Base-by-base conservation (phyloP, 148 eudicot species). In the Cornus suecica region DNA sequence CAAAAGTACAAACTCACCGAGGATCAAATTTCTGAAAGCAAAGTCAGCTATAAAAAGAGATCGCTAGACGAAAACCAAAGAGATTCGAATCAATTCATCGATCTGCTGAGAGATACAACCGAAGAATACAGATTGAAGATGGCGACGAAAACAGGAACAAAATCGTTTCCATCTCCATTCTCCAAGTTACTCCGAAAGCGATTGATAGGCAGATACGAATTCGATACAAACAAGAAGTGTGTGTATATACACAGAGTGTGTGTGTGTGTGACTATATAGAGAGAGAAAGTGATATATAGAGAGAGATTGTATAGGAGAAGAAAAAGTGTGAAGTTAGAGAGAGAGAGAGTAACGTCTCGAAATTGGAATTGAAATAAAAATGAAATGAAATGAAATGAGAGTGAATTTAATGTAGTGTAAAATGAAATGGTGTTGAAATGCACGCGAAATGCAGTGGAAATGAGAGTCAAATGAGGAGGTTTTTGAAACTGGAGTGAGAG, bases 151-250 rank as follows among this genome's bases (percentile, higher is more conserved):
- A 65, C 2, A 4, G 70, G 68, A 54, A 71, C 72, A 66, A 52
- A 71, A 68, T 41, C 58, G 67, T 75, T 54, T 32, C 83, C 76
- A 76, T 76, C 42, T 54, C 64, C 66, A 75, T 80, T 58, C 7
- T 58, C 62, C 24, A 58, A 48, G 54, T 6, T 58, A 22, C 62
- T 58, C 62, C 62, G 62, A 58, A 22, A 58, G 20, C 62, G 62
- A 58, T 16, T 1, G 61, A 54, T 58, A n/a, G 20, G 18, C 20
- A 58, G 24, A 58, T 58, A 4, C 24, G 62, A 58, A 58, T 1
- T 22, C 23, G 62, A 22, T 58, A 22, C 62, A 58, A 58, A 24
- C 23, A 22, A 56, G 22, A 25, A 22, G n/a, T n/a, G n/a, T n/a
- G n/a, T n/a, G n/a, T n/a, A n/a, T n/a, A n/a, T n/a, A n/a, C n/a